Base-by-base conservation (phyloP, 2,329 filamentous ascomycete genomes). In the Diaporthe vaccinii region DNA sequence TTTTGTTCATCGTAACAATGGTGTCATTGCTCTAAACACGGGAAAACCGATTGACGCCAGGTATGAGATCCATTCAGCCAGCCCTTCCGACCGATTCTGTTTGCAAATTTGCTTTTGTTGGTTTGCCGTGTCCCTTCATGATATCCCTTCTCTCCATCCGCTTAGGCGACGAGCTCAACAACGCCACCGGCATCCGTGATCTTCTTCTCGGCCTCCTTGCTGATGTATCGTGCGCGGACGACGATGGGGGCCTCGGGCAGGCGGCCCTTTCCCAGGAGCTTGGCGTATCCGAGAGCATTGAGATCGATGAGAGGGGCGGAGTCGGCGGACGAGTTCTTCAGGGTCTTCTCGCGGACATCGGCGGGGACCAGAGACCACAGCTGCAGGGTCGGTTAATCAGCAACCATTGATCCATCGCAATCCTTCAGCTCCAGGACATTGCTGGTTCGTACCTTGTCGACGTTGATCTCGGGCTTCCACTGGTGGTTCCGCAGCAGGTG, bases 381-480 rank as follows among this genome's bases (percentile, higher is more conserved):
- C 96, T 97, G 82, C 80, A 72, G 53, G 53, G 59, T 14, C 39
- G 31, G 22, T 53, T 28, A 53, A 55, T 78, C n/a, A 76, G 81
- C 84, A 79, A 44, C 34, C 55, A 25, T 72, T 76, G 68, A 75
- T 74, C 67, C 62, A 65, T 74, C 28, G 57, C 39, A 25, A 36
- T 20, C 55, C 25, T n/a, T 17, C n/a, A 34, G 25, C 9, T n/a
- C 10, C n/a, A 17, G 55, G 20, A 41, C 53, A 4, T 34, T 68
- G 46, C n/a, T 75, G 88, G 83, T 88, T 73, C 70, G 22, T 73
- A 96, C 94, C 94, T 98, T 99, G 89, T 98, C 97, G 83, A 99
- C 90, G 92, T 99, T 99, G 93, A 99, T 94, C 82, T 95, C 92
- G 80, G 97, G 97, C 91, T 98, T 98, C 97, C 96, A 99, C 92